These are phyloP conservation scores for Lipomyces spencermartinsiae DNA, from an alignment of 805 yeast genomes.

Conservation along the genomic window DNA sequence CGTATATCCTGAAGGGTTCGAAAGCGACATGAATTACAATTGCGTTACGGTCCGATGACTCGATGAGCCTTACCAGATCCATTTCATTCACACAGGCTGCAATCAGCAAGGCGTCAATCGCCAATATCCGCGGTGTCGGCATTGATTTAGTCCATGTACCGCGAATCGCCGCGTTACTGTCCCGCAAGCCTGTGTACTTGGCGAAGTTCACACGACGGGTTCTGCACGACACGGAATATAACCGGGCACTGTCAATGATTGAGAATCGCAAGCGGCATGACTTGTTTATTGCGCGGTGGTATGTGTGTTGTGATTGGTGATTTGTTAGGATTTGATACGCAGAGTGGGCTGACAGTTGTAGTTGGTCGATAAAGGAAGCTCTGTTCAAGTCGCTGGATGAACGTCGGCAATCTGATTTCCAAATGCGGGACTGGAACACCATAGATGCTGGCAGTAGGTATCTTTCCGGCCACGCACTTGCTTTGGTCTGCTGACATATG, in stretches of 20 bases:
- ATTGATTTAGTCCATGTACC: slow-evolving; percentile 30
- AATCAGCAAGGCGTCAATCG: not conserved
- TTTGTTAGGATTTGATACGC: not conserved
- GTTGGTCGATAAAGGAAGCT: slow-evolving; percentile 39
- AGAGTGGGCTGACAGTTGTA: slow-evolving; percentile 1
- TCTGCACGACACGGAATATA: slow-evolving; percentile 17
- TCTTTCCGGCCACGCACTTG: not conserved
- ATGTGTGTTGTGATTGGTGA: not conserved
- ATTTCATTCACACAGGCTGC: not conserved
- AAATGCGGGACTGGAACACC: slow-evolving; percentile 36
- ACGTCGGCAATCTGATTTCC: slow-evolving; percentile 24
- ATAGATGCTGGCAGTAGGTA: slow-evolving; percentile 6
- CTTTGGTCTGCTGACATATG: not conserved
- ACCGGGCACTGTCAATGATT: not conserved
- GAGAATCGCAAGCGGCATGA: not conserved
- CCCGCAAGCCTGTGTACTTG: slow-evolving; percentile 18
- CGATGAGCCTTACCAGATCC: not conserved
- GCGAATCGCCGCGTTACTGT: slow-evolving; percentile 21
- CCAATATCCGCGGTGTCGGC: slow-evolving; percentile 23
- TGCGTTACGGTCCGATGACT: not conserved
- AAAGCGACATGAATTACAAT: not conserved
- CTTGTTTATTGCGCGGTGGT: slow-evolving; percentile 35
- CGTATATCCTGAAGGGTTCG: not conserved
- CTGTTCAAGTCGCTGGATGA: slow-evolving; percentile 33
- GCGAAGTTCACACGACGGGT: slow-evolving; percentile 23